Evolutionary conservation across 2,329 filamentous ascomycete species (phyloP), one percentile per base, ranked within the genome.

Genomic region (Dactylellina drechsleri): DNA sequence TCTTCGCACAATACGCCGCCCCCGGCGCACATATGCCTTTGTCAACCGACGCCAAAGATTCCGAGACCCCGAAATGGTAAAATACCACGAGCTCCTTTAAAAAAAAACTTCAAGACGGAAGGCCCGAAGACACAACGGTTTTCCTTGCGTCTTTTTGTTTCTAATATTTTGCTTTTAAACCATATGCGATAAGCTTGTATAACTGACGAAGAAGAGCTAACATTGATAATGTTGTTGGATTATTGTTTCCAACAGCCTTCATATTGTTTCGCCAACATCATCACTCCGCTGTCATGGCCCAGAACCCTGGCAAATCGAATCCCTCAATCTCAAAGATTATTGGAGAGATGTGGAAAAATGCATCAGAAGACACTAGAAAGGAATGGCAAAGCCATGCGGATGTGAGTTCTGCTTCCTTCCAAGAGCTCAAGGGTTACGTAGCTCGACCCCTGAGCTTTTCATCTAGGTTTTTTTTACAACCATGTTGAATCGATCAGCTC

Each of bases 291-390:
- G 92, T 98, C 59, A 91, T 93, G 43, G 86, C 89, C 64, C 87
- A 92, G 78, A 88, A 97, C 80, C 94, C 93, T n/a, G 91, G 92
- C 52, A 87, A 97, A 77, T 90, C 93, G 53, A 98, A 98, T 82
- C 94, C 94, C 2, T 92, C 97, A 61, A 96, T 98, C 79, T 97
- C 94, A 77, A 97, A 97, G 83, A 96, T 98, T 79, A 96, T 98
- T 78, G 94, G 94, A 61, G 88, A 92, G 81, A 90, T 93, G 87
- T 99, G 95, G 95, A 89, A 90, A 80, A 87, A 89, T 66, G 89
- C 96, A 80, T 83, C 89, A 2, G 86, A 90, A 23, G 88, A 91
- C 62, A 86, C 89, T 68, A 96, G 96, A 83, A 87, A 89, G 77
- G 87, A 90, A 81, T 99, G 95, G 95, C 96, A 95, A 82, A 86